Percentiles rank a stretch among this genome's conserved stretches.
phyloP scores from a whole-genome alignment of 2,329 filamentous ascomycete genomes.

The Magnaporthiopsis incrustans region DNA sequence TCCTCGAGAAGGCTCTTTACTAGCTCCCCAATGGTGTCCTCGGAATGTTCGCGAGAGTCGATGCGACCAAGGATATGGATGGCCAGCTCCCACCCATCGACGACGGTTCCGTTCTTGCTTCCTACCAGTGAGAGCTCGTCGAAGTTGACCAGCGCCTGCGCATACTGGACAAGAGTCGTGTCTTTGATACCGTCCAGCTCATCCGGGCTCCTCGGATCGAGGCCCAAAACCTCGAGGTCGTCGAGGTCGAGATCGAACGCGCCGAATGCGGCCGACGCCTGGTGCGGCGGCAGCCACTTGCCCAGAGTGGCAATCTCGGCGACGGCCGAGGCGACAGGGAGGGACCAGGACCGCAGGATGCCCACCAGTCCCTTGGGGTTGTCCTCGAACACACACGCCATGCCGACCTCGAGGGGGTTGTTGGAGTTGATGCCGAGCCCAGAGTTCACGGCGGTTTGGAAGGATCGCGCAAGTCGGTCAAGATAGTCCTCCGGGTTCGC shows the following conservation, averaged over 20 bases:
- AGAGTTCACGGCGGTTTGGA: constrained; percentile 59
- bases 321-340: constrained; percentile 68
- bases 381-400: constrained; percentile 76
- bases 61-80: constrained; percentile 76
- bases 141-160: constrained; percentile 54
- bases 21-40: constrained; percentile 66
- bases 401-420: constrained; percentile 68
- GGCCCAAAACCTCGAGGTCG: constrained; percentile 74
- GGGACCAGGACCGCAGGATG: constrained; percentile 71
- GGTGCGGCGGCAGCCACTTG: constrained; percentile 65
- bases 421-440: constrained; percentile 72
- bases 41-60: constrained; percentile 62
- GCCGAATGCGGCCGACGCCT: constrained; percentile 42
- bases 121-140: constrained; percentile 34
- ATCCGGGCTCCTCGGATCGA: constrained; percentile 51
- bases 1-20: constrained; percentile 57
- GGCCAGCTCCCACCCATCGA: constrained; percentile 84
- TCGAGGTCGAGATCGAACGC: constrained; percentile 66
- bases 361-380: constrained; percentile 70
- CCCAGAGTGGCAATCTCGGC: constrained; percentile 79
- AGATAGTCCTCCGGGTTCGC: constrained; percentile 59
- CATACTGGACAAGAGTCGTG: constrained; percentile 69
- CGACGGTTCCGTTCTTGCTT: constrained; percentile 25
- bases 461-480: constrained; percentile 62
- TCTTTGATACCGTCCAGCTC: constrained; percentile 66